Percentiles rank a stretch among this genome's conserved stretches.
Conservation (phyloP, 2,329 filamentous ascomycete genomes). For the Phyllosticta paracitricarpa region DNA sequence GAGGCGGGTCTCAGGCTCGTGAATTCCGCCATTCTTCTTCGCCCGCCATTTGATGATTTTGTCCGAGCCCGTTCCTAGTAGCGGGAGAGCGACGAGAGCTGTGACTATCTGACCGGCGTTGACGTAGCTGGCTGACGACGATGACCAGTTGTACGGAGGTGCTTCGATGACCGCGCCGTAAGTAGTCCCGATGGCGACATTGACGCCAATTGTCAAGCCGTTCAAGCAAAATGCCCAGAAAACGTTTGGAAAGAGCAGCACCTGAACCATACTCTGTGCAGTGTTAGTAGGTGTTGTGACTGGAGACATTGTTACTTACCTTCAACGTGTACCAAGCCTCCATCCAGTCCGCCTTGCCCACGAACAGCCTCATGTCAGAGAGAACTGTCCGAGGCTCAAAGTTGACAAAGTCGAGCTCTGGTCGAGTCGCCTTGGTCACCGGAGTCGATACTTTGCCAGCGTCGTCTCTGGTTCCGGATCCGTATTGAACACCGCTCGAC, state of each 20-base stretch:
- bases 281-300: background rate
- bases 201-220: conserved; percentile 30
- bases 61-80: conserved; percentile 32
- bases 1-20: conserved; percentile 33
- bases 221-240: conserved; percentile 34
- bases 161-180: conserved; percentile 29
- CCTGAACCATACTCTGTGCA: conserved; percentile 19
- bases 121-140: conserved; percentile 26
- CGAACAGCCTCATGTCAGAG: conserved; percentile 32
- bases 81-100: conserved; percentile 28
- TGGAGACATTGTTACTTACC: background rate
- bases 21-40: conserved; percentile 28
- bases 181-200: conserved; percentile 35
- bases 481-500: background rate
- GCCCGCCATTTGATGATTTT: conserved; percentile 27
- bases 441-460: conserved; percentile 9
- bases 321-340: conserved; percentile 21
- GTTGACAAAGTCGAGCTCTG: conserved; percentile 26
- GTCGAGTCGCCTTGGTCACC: conserved; percentile 14
- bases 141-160: conserved; percentile 30
- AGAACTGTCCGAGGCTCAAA: conserved; percentile 28
- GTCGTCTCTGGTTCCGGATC: conserved; percentile 13
- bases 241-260: conserved; percentile 25
- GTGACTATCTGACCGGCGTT: conserved; percentile 32
- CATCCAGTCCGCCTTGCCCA: conserved; percentile 31